Conservation (phyloP, 2,329 filamentous ascomycete species). For the Aspergillus sp. region DNA sequence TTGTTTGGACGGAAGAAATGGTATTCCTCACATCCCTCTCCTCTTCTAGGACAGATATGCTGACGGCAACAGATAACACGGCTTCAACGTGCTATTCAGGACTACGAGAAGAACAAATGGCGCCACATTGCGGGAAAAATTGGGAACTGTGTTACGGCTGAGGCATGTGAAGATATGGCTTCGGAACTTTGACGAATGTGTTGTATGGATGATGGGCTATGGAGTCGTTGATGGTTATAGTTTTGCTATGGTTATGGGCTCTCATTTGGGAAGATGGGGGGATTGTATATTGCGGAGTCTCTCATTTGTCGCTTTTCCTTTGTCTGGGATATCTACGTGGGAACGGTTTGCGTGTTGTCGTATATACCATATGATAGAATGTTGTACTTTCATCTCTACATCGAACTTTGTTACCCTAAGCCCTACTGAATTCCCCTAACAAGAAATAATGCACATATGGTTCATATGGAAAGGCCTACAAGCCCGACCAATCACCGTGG, state of each 20-base stretch:
- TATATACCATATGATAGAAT: neutral
- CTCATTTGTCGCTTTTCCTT: neutral
- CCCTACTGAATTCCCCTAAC: conserved; percentile 11
- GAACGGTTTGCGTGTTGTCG: neutral
- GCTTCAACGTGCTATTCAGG: conserved; percentile 33
- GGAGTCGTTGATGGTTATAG: neutral
- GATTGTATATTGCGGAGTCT: neutral
- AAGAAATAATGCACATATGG: conserved; percentile 11
- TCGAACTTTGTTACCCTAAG: conserved; percentile 11
- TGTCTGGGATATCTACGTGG: neutral
- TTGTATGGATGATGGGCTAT: neutral
- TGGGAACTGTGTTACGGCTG: conserved; percentile 79
- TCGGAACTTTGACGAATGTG: conserved; percentile 30
- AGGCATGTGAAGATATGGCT: conserved; percentile 76
- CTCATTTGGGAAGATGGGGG: neutral
- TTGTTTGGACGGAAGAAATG: conserved; percentile 88
- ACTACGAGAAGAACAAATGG: conserved; percentile 66
- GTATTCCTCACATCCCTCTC: conserved; percentile 42
- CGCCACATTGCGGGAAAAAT: conserved; percentile 86
- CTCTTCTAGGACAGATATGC: neutral
- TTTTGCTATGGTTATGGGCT: neutral
- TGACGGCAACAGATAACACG: conserved; percentile 26
- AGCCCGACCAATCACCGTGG: conserved; percentile 20
- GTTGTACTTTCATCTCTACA: neutral
- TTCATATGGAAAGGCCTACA: conserved; percentile 7